Evolutionary conservation across 106 monocot genomes (phyloP).

Genomic region (Allium fistulosum): DNA sequence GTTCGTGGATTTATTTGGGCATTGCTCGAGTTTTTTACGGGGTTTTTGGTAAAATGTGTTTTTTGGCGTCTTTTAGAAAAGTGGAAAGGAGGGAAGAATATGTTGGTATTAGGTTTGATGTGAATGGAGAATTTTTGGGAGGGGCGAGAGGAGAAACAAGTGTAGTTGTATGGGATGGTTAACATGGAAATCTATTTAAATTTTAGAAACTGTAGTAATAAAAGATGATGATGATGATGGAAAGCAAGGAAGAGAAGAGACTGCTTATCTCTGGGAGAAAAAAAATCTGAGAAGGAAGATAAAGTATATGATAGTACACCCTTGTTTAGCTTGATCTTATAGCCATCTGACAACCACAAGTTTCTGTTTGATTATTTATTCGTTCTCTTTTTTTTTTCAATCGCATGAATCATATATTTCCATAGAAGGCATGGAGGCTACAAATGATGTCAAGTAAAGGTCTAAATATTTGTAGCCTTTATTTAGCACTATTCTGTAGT

Average conservation of each 20-base stretch:
- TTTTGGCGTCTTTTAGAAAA: conserved; percentile 4
- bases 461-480: too few species aligned
- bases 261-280: not conserved
- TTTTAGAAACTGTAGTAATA: not conserved
- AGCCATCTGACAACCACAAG: too few species aligned
- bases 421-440: too few species aligned
- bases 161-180: conserved; percentile 23
- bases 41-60: not conserved
- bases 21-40: not conserved
- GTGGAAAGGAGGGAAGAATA: conserved; percentile 2
- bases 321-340: too few species aligned
- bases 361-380: too few species aligned
- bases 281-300: not conserved
- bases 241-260: conserved; percentile 7
- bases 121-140: conserved; percentile 13
- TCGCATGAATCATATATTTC: too few species aligned
- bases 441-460: too few species aligned
- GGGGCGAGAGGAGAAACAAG: conserved; percentile 14
- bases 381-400: too few species aligned
- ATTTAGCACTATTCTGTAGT: too few species aligned
- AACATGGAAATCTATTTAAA: conserved; percentile 9
- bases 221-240: too few species aligned
- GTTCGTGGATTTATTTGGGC: conserved; percentile 18
- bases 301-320: not conserved
- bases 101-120: not conserved